These are phyloP conservation scores for Platanthera guangdongensis DNA, from an alignment of 106 monocot species.

Conservation along the genomic window DNA sequence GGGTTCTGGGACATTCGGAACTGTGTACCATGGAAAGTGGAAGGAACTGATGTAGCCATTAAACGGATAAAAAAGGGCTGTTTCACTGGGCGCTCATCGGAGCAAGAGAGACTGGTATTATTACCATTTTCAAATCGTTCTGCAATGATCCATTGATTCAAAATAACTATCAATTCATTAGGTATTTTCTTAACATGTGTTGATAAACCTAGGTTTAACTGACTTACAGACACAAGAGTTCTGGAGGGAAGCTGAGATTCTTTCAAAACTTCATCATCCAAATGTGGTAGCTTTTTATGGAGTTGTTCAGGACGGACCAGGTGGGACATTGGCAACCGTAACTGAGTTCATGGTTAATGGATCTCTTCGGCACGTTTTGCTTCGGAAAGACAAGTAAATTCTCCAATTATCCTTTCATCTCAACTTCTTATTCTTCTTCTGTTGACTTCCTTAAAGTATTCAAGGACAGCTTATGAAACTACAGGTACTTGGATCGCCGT, in stretches of 20 bases:
- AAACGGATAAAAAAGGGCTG: slow-evolving; percentile 93
- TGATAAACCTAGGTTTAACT: background rate
- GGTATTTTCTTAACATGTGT: background rate
- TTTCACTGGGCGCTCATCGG: slow-evolving; percentile 78
- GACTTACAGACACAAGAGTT: slow-evolving; percentile 63
- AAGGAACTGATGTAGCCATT: slow-evolving; percentile 93
- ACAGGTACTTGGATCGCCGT: slow-evolving; percentile 75
- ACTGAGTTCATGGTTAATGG: slow-evolving; percentile 92
- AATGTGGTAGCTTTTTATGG: slow-evolving; percentile 95
- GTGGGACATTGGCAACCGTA: slow-evolving; percentile 76
- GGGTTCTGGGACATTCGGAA: slow-evolving; percentile 92
- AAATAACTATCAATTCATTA: background rate
- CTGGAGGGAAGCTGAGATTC: slow-evolving; percentile 90
- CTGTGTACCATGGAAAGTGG: slow-evolving; percentile 97
- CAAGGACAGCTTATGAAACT: background rate
- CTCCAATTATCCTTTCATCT: slow-evolving; percentile 2
- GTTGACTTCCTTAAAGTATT: background rate
- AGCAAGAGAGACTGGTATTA: slow-evolving; percentile 80
- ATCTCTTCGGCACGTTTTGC: slow-evolving; percentile 72
- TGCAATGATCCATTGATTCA: background rate
- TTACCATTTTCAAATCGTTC: background rate
- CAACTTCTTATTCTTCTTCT: background rate
- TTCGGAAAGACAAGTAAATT: slow-evolving; percentile 63
- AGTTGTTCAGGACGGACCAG: slow-evolving; percentile 78
- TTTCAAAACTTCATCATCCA: slow-evolving; percentile 91